A percentile compares a stretch with the other conserved stretches of the same genome.
Evolutionary conservation across 2,329 filamentous ascomycete species (phyloP).

Genomic region (Cordyceps javanica): DNA sequence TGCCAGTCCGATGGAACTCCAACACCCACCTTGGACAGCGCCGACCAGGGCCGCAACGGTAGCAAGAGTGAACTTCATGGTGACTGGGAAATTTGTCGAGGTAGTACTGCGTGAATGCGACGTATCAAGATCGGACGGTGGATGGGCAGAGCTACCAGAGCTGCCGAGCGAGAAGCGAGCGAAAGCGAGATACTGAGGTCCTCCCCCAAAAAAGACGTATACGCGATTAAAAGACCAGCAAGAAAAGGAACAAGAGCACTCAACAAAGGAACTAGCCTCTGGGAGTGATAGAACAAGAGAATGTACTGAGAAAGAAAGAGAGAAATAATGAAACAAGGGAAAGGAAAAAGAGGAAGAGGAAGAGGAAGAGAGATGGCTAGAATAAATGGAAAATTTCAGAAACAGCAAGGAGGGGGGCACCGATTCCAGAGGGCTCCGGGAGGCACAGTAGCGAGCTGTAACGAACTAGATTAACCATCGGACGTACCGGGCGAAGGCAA

Average conservation of each 20-base stretch:
- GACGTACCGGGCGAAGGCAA: background rate
- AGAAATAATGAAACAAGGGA: conserved; percentile 20
- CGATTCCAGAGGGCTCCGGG: background rate
- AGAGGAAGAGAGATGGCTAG: conserved; percentile 17
- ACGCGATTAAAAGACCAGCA: conserved; percentile 18
- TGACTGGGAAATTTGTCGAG: conserved; percentile 21
- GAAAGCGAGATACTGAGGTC: background rate
- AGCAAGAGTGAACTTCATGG: conserved; percentile 48
- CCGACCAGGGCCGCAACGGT: conserved; percentile 41
- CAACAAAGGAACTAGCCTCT: conserved; percentile 26
- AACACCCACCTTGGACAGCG: conserved; percentile 38
- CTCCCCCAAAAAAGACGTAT: no score
- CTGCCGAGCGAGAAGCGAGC: conserved; percentile 15
- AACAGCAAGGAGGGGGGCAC: background rate
- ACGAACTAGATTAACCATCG: conserved; percentile 7
- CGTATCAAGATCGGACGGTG: conserved; percentile 24
- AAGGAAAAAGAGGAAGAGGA: conserved; percentile 19
- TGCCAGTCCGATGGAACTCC: background rate
- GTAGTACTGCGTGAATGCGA: conserved; percentile 11
- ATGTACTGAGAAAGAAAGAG: conserved; percentile 23
- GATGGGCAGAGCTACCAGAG: conserved; percentile 21
- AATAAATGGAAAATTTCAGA: conserved; percentile 5
- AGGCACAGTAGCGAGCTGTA: background rate
- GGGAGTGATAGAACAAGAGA: conserved; percentile 21
- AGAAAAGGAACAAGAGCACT: conserved; percentile 14